These are phyloP conservation scores for Mangifera indica DNA, from an alignment of 345 rosid genomes.

Conservation along the genomic window DNA sequence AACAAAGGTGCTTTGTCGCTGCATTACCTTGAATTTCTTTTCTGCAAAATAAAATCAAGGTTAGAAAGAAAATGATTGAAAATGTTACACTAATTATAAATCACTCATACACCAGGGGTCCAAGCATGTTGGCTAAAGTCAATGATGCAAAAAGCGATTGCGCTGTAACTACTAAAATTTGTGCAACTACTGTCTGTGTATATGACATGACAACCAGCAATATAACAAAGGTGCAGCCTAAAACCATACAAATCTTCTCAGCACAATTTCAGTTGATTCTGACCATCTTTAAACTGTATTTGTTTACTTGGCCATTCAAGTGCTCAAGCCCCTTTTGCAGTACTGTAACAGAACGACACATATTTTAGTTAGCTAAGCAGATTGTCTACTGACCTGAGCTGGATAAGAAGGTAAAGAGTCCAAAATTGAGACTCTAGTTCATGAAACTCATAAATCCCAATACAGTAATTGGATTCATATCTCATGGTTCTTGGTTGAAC, in stretches of 20 bases:
- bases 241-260: neutral
- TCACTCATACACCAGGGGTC: neutral
- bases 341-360: neutral
- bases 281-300: neutral
- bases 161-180: neutral
- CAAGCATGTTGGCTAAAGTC: neutral
- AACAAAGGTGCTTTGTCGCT: slow-evolving; percentile 74
- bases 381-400: neutral
- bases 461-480: neutral
- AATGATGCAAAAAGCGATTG: neutral
- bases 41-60: slow-evolving; percentile 36
- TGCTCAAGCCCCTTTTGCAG: neutral
- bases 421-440: neutral
- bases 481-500: neutral
- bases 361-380: neutral
- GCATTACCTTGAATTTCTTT: slow-evolving; percentile 65
- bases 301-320: neutral
- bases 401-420: neutral
- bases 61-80: slow-evolving; percentile 1
- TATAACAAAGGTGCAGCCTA: neutral
- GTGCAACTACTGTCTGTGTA: neutral
- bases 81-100: neutral
- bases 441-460: neutral
- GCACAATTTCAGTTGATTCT: neutral
- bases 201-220: neutral